Evolutionary conservation across 2,329 filamentous ascomycete species (phyloP).

Genomic region (Stagonosporopsis chrysanthemi): DNA sequence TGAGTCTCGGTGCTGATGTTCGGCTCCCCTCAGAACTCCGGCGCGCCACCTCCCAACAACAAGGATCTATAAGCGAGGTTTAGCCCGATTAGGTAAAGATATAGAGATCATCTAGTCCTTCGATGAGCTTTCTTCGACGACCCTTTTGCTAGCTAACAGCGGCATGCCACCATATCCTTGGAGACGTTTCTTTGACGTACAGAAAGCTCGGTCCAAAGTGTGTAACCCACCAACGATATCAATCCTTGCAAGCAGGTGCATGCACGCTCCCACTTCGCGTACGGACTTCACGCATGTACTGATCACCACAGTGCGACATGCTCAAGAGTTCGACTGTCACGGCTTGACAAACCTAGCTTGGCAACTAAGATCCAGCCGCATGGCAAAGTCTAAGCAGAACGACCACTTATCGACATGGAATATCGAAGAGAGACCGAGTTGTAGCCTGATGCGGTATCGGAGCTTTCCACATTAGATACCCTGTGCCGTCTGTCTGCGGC

Average conservation of each 20-base stretch:
- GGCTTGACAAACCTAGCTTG: slow-evolving; percentile 17
- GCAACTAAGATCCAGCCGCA: background rate
- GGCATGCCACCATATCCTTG: slow-evolving; percentile 12
- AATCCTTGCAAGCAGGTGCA: slow-evolving; percentile 16
- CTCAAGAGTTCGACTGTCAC: slow-evolving; percentile 6
- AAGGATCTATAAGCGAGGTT: slow-evolving; percentile 14
- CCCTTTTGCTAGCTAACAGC: slow-evolving; percentile 20
- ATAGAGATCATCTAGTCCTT: slow-evolving; percentile 26
- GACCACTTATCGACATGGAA: slow-evolving; percentile 5
- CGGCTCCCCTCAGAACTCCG: slow-evolving; percentile 42
- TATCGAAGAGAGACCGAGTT: background rate
- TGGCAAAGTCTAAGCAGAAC: slow-evolving; percentile 2
- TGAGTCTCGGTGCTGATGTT: slow-evolving; percentile 26
- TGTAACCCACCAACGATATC: slow-evolving; percentile 21
- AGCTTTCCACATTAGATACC: background rate
- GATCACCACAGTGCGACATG: slow-evolving; percentile 22
- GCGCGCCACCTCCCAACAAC: slow-evolving; percentile 17
- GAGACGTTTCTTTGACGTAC: slow-evolving; percentile 21
- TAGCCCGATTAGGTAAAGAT: slow-evolving; percentile 20
- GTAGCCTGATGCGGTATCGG: background rate
- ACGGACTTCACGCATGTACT: slow-evolving; percentile 24
- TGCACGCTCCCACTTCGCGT: slow-evolving; percentile 25
- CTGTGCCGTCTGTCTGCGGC: slow-evolving; percentile 10
- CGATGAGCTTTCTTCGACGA: slow-evolving; percentile 29
- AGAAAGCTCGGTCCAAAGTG: slow-evolving; percentile 21